Evolutionary conservation across 768 basidiomycete genomes (phyloP).

Genomic region (Tylopilus felleus): DNA sequence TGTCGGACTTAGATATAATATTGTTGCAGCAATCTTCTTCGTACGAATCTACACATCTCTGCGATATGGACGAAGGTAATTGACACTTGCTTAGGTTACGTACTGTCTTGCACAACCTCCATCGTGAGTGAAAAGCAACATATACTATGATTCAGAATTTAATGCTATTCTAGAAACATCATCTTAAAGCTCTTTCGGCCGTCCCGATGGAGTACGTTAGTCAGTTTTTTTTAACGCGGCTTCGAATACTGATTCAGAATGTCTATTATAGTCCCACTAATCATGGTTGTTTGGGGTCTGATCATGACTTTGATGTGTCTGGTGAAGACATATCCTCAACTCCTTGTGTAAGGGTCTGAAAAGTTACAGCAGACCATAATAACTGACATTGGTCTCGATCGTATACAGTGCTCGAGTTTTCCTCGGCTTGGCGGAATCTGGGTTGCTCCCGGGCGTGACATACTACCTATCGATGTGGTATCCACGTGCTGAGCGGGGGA

Average conservation of each 20-base stretch:
- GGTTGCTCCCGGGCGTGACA: conserved; percentile 38
- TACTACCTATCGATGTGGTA: conserved; percentile 57
- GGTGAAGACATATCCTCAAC: conserved; percentile 29
- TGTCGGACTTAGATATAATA: conserved; percentile 36
- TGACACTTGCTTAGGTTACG: conserved; percentile 24
- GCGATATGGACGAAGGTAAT: not conserved
- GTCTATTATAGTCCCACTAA: conserved; percentile 33
- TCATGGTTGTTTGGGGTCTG: conserved; percentile 37
- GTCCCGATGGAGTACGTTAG: conserved; percentile 32
- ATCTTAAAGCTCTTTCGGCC: conserved; percentile 33
- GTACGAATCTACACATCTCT: conserved; percentile 13
- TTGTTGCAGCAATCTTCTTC: conserved; percentile 39
- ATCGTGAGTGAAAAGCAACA: conserved; percentile 28
- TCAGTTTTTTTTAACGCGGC: not conserved
- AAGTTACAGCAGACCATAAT: not conserved
- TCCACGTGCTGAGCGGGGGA: conserved; percentile 50
- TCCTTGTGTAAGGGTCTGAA: conserved; percentile 27
- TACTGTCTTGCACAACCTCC: conserved; percentile 39
- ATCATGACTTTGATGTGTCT: conserved; percentile 38
- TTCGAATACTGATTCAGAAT: conserved; percentile 3
- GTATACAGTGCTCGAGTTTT: conserved; percentile 35
- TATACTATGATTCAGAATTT: not conserved
- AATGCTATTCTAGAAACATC: conserved; percentile 30
- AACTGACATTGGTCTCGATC: conserved; percentile 1
- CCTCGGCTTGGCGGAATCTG: conserved; percentile 46